phyloP scores from a whole-genome alignment of 2,329 filamentous ascomycete genomes.

The Trichoderma semiorbis region DNA sequence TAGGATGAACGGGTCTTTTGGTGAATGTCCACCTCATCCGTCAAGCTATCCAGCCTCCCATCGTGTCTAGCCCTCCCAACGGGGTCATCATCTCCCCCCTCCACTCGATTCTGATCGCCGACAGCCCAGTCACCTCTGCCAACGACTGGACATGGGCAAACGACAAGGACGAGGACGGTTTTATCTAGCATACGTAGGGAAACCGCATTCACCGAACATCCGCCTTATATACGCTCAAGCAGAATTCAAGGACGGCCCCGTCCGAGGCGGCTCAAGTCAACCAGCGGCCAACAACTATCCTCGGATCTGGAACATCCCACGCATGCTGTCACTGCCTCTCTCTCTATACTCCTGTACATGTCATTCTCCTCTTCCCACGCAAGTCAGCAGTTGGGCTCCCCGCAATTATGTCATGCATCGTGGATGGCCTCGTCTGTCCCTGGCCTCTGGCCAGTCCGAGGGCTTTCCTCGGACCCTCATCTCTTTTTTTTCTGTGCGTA shows the following conservation, averaged over 20 bases:
- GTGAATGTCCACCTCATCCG: slow-evolving; percentile 4
- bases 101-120: slow-evolving; percentile 16
- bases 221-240: slow-evolving; percentile 6
- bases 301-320: slow-evolving; percentile 12
- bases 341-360: background rate
- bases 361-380: slow-evolving; percentile 11
- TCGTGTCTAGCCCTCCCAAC: background rate
- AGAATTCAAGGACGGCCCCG: slow-evolving; percentile 14
- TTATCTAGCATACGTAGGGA: background rate
- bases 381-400: slow-evolving; percentile 26
- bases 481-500: slow-evolving; percentile 17
- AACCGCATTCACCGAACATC: background rate
- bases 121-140: background rate
- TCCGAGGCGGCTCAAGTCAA: slow-evolving; percentile 4
- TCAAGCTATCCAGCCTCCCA: slow-evolving; percentile 10
- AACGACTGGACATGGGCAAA: background rate
- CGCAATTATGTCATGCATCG: slow-evolving; percentile 48
- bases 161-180: background rate
- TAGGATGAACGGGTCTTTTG: slow-evolving; percentile 12
- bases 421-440: slow-evolving; percentile 15
- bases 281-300: slow-evolving; percentile 3
- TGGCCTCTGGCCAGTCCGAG: slow-evolving; percentile 16
- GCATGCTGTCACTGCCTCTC: slow-evolving; percentile 13
- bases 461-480: slow-evolving; percentile 11
- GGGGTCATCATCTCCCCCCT: slow-evolving; percentile 6